A percentile compares a stretch with the other conserved stretches of the same genome.
These are phyloP conservation scores for Sarcomyxa edulis DNA, from an alignment of 768 basidiomycete genomes.

Conservation along the genomic window DNA sequence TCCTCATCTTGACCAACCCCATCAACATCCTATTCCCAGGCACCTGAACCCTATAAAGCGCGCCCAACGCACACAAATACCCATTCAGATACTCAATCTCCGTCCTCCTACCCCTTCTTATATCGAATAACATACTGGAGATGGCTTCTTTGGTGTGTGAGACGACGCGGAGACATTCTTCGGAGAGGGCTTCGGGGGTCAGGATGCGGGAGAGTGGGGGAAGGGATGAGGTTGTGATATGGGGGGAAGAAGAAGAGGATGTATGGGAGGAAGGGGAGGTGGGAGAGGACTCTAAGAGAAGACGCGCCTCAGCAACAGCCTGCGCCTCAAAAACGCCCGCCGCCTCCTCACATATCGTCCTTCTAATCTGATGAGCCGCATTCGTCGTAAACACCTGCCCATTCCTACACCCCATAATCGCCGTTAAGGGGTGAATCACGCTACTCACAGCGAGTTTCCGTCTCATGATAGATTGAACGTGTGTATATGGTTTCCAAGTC, in stretches of 20 bases:
- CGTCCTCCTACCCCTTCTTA: slow-evolving; percentile 54
- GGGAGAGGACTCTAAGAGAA: slow-evolving; percentile 25
- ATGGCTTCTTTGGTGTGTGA: slow-evolving; percentile 56
- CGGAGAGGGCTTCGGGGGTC: slow-evolving; percentile 36
- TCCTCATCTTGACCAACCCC: slow-evolving; percentile 55
- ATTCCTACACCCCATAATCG: slow-evolving; percentile 74
- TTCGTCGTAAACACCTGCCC: slow-evolving; percentile 56
- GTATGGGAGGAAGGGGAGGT: slow-evolving; percentile 20
- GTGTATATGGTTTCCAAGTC: slow-evolving; percentile 58
- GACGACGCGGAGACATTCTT: slow-evolving; percentile 56
- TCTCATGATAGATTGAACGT: slow-evolving; percentile 65
- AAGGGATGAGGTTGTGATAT: slow-evolving; percentile 19
- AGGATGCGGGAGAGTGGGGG: slow-evolving; percentile 41
- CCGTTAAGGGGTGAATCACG: slow-evolving; percentile 82
- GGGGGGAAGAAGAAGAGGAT: slow-evolving; percentile 21
- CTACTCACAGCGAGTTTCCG: slow-evolving; percentile 80
- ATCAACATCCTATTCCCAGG: slow-evolving; percentile 49
- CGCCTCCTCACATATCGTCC: slow-evolving; percentile 67
- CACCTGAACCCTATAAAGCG: slow-evolving; percentile 48
- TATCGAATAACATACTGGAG: slow-evolving; percentile 80
- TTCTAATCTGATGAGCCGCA: slow-evolving; percentile 39
- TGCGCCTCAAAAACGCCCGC: slow-evolving; percentile 52
- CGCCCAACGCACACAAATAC: slow-evolving; percentile 63
- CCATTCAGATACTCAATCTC: slow-evolving; percentile 88
- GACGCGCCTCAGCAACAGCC: slow-evolving; percentile 32